Evolutionary conservation across 2,329 filamentous ascomycete genomes (phyloP), one percentile per base, ranked within the genome.

Genomic region (Talaromyces sp.): DNA sequence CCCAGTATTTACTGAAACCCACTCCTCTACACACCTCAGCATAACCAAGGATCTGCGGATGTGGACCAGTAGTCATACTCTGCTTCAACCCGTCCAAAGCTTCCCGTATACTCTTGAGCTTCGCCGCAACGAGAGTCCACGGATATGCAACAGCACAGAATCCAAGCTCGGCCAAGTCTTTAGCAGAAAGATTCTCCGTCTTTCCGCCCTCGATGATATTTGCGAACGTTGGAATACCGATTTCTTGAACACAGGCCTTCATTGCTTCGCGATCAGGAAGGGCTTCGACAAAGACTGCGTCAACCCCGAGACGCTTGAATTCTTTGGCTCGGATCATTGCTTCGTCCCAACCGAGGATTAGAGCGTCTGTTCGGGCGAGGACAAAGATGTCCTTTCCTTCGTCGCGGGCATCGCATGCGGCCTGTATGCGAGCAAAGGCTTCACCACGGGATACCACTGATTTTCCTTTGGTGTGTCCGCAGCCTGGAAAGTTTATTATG

Each of bases 1-100:
- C 74, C 73, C 75, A 80, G 64, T 81, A 81, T 33, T 79, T 76
- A 54, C 78, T 77, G 60, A 83, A 82, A 0, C 81, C 81, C n/a
- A 82, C 80, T 0, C 79, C 79, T 9, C 80, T 76, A 47, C 78
- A 81, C 0, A 83, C 79, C 52, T 83, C 78, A 0, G 70, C 70
- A 62, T 81, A 82, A 1, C 75, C 75, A 33, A 83, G 66, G 41
- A 83, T 78, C 67, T 75, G 77, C 0, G 79, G 78, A 1, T 81
- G 81, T 2, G 74, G 72, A 0, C 80, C 81, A 8, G 75, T 71
- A 0, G 73, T 75, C 68, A 83, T 73, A n/a, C 75, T 79, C 22
- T 71, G 72, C 70, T 83, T 83, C 41, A 83, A 50, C 0, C 68
- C 70, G 54, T 77, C 73, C 64, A 76, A 64, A 7, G 71, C 68